Base-by-base conservation (phyloP, 179 eudicot genomes). In the Beta lomatogona region DNA sequence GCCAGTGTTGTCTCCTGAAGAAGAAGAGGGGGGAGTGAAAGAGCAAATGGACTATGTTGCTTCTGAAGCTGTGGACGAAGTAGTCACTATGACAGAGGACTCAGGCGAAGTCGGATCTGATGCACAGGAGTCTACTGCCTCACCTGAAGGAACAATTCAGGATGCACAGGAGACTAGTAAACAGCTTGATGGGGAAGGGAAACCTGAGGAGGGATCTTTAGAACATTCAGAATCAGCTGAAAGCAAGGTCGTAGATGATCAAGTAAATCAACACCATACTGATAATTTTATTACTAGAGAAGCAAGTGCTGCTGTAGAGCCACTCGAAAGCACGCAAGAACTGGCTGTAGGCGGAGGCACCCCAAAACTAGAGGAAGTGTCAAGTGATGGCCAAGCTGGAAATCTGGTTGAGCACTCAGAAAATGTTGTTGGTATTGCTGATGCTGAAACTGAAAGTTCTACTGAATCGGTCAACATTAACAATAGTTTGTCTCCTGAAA, bases 251-350 rank as follows among this genome's bases (percentile, higher is more conserved):
- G 86, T 61, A 73, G 76, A 76, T 44, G 84, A 77, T 85, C 77
- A 85, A 81, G 80, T 22, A 55, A 76, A 83, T 69, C 83, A 83
- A 64, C 82, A 77, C 57, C 81, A 83, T 48, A 82, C 48, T 81
- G 53, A 55, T 73, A 73, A 58, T 68, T 69, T 63, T 71, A 80
- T 73, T 50, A 53, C 77, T 65, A 75, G 72, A 78, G 90, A 87
- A 71, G 80, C 86, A 54, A 46, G 82, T 63, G 71, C 77, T 72
- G 79, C 63, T 64, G 67, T 75, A 66, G 87, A 88, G 83, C 60
- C 79, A 65, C 84, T 65, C 71, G 86, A 90, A 86, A 82, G 22
- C 82, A 46, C 77, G 84, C 83, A 88, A 75, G 88, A 84, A 71
- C 83, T 83, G 61, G 22, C 69, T 57, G 59, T 28, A 31, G 89